Evolutionary conservation across 176 grass and related monocot genomes (phyloP).

Genomic region (Oryza meridionalis): DNA sequence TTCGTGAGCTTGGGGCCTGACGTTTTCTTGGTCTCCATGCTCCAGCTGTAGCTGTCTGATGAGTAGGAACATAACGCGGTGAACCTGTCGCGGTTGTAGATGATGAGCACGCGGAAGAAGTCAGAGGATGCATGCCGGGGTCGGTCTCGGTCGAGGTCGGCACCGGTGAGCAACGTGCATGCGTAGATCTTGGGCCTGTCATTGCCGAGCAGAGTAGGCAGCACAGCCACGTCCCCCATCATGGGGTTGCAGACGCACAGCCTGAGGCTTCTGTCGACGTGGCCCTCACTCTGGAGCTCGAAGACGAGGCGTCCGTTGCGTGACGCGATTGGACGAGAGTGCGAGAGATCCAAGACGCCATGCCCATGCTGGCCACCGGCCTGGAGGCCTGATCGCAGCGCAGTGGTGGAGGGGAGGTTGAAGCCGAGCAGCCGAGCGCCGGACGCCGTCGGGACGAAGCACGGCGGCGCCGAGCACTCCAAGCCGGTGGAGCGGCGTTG

Average conservation of each 20-base stretch:
- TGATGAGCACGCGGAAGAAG: neutral
- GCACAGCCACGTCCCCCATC: neutral
- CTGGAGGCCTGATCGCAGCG: too few species aligned
- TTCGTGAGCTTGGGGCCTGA: too few species aligned
- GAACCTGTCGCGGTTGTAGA: slow-evolving; percentile 11
- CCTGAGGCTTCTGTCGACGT: neutral
- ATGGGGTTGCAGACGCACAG: slow-evolving; percentile 29
- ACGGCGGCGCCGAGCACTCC: too few species aligned
- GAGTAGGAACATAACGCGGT: slow-evolving; percentile 33
- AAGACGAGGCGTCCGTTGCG: slow-evolving; percentile 1
- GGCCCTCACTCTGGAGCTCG: neutral
- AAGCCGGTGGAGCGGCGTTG: too few species aligned
- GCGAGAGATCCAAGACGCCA: too few species aligned
- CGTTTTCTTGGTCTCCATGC: neutral
- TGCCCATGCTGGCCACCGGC: too few species aligned
- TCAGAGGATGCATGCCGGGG: too few species aligned
- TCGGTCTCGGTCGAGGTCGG: neutral
- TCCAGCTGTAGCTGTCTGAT: slow-evolving; percentile 1
- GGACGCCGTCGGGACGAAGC: neutral
- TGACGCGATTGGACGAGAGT: neutral
- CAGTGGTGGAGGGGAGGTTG: too few species aligned
- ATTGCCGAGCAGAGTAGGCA: neutral
- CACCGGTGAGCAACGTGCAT: slow-evolving; percentile 33
- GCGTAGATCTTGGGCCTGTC: neutral
- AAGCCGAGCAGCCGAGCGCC: slow-evolving; percentile 7